Percentiles rank a stretch among this genome's conserved stretches.
phyloP scores from a whole-genome alignment of 1,284 basidiomycete species.

The Golubevia pallescens region DNA sequence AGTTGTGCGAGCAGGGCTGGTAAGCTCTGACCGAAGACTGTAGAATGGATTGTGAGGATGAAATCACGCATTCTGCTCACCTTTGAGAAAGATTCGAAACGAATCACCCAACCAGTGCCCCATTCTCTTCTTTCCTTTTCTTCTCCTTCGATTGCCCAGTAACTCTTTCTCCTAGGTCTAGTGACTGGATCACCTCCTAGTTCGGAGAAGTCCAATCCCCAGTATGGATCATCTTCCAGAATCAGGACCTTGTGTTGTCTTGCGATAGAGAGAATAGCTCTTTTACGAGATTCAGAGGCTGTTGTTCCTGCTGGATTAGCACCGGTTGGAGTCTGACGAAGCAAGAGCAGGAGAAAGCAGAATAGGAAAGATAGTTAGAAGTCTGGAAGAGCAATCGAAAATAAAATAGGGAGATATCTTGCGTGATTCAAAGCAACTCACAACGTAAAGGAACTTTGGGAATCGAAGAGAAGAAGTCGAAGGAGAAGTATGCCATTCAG shows the following conservation, averaged over 20 bases:
- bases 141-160: slow-evolving; percentile 55
- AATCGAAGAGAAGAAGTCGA: slow-evolving; percentile 25
- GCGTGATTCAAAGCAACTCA: no score
- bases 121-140: slow-evolving; percentile 14
- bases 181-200: slow-evolving; percentile 32
- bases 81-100: slow-evolving; percentile 59
- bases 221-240: slow-evolving; percentile 19
- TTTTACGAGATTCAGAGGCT: slow-evolving; percentile 52
- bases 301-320: slow-evolving; percentile 61
- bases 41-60: no score
- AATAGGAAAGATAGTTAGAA: no score
- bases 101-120: slow-evolving; percentile 50
- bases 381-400: neutral
- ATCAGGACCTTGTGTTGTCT: slow-evolving; percentile 16
- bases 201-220: slow-evolving; percentile 18
- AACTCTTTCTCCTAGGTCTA: slow-evolving; percentile 29
- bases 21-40: no score
- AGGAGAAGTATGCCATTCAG: slow-evolving; percentile 31
- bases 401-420: neutral
- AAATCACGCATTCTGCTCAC: no score
- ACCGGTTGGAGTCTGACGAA: slow-evolving; percentile 42
- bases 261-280: slow-evolving; percentile 35
- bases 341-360: no score
- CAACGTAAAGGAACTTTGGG: slow-evolving; percentile 55
- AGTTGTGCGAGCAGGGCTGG: no score